Evolutionary conservation across 139 green algal genomes (phyloP), one percentile per base, ranked within the genome.

Genomic region (Coelastrella sp.): DNA sequence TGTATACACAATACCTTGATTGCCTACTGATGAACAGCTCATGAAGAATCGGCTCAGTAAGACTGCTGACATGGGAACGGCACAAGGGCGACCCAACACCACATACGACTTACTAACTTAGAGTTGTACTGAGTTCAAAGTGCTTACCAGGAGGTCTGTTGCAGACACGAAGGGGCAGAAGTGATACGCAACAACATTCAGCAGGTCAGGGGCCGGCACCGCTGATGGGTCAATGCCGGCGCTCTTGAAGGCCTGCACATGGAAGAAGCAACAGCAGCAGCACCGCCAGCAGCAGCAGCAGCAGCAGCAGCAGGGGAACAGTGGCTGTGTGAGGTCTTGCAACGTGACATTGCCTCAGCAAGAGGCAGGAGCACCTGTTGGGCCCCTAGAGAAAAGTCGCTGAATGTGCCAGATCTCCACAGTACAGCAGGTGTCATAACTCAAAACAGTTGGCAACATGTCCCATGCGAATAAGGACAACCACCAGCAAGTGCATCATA

Each of bases 161-260:
- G 79, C n/a, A 14, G n/a, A 16, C 14, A 64, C 57, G 17, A 85
- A 71, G 54, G 79, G 57, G 19, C 79, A 85, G 19, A 85, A 85
- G 79, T 85, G 79, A 64, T 85, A 85, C 16, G 79, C 79, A 7
- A 85, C 20, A 5, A 47, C 22, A 19, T 85, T 56, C 56, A 85
- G 79, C 57, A 85, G 57, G 19, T 68, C 57, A 13, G 23, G n/a
- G 17, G 47, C 79, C 6, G 79, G 79, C 13, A 68, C 60, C 7
- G 57, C 56, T 23, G 60, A 73, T 16, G 61, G 57, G 17, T 85
- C 7, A 10, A 85, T 47, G 5, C 79, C 79, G 10, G 79, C 79
- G 57, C 79, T 64, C 6, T 17, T 23, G 22, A 85, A 85, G 0
- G 79, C 79, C 79, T 85, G 79, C 57, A 73, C 10, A 13, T 57